phyloP scores from a whole-genome alignment of 805 yeast genomes.

The Groenewaldozyma tartarivorans region DNA sequence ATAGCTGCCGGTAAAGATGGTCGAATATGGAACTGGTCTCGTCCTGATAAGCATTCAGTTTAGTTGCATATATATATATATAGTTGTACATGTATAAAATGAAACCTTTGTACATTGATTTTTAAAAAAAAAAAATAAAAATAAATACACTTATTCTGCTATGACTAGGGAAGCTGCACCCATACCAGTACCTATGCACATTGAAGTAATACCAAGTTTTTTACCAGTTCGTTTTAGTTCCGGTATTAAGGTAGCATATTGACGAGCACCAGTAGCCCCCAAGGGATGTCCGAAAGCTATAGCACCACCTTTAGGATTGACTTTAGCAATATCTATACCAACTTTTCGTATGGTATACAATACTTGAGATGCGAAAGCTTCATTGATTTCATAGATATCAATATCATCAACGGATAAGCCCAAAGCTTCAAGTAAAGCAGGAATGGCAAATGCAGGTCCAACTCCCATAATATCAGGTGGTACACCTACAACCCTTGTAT shows the following conservation, averaged over 20 bases:
- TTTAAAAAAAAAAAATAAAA: conserved; percentile 1
- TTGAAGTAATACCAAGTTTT: conserved; percentile 77
- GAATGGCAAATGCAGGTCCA: conserved; percentile 95
- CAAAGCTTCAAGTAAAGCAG: conserved; percentile 57
- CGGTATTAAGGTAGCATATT: conserved; percentile 77
- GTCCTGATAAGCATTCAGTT: conserved; percentile 11
- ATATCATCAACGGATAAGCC: conserved; percentile 58
- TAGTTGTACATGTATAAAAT: not conserved
- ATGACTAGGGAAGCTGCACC: conserved; percentile 90
- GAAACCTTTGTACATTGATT: conserved; percentile 1
- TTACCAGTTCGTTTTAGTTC: conserved; percentile 65
- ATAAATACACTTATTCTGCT: conserved; percentile 45
- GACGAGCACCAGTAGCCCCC: conserved; percentile 89
- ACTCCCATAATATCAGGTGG: conserved; percentile 98
- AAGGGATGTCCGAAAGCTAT: conserved; percentile 94
- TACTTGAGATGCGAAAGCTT: conserved; percentile 95
- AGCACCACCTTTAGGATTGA: conserved; percentile 93
- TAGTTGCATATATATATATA: not conserved
- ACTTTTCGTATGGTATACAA: conserved; percentile 59
- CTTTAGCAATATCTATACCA: conserved; percentile 58
- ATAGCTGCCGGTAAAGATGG: conserved; percentile 26
- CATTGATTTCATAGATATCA: conserved; percentile 78
- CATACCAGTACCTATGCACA: conserved; percentile 99
- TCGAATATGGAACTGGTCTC: conserved; percentile 25
- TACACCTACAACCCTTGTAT: conserved; percentile 77